These are phyloP conservation scores for Blastomyces emzantsi DNA, from an alignment of 2,329 filamentous ascomycete species.

Conservation along the genomic window DNA sequence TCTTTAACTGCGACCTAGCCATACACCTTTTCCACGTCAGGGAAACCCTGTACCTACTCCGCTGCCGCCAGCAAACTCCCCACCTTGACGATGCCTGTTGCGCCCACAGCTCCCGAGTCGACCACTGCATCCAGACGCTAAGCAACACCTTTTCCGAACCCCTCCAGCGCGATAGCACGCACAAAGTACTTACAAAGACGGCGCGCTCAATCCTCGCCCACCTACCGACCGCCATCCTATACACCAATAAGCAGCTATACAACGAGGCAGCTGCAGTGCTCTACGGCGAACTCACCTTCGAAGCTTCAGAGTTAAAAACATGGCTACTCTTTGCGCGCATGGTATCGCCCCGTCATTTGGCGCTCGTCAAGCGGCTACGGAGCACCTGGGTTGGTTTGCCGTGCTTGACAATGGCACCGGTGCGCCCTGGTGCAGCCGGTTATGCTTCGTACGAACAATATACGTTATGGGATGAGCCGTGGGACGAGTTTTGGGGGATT, in stretches of 20 bases:
- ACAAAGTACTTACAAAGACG: not conserved
- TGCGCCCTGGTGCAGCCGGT: slow-evolving; percentile 2
- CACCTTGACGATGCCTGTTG: slow-evolving; percentile 24
- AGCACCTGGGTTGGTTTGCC: slow-evolving; percentile 9
- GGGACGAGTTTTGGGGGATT: slow-evolving; percentile 11
- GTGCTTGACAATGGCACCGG: slow-evolving; percentile 9
- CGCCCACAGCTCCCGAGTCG: slow-evolving; percentile 26
- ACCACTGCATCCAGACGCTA: slow-evolving; percentile 25
- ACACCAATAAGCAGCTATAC: slow-evolving; percentile 29
- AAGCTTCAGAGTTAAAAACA: slow-evolving; percentile 31
- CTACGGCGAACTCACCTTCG: slow-evolving; percentile 26
- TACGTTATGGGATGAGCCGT: slow-evolving; percentile 10
- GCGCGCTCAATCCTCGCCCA: not conserved
- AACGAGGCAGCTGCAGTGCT: slow-evolving; percentile 25
- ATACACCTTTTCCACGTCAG: slow-evolving; percentile 31
- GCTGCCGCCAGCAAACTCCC: slow-evolving; percentile 21
- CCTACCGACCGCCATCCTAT: slow-evolving; percentile 21
- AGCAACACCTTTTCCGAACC: slow-evolving; percentile 19
- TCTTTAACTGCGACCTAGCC: slow-evolving; percentile 26
- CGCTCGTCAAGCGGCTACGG: slow-evolving; percentile 9
- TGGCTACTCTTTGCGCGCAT: slow-evolving; percentile 27
- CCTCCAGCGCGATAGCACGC: not conserved
- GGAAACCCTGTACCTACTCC: slow-evolving; percentile 29
- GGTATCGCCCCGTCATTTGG: slow-evolving; percentile 19
- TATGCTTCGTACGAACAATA: slow-evolving; percentile 13